A percentile compares a stretch with the other conserved stretches of the same genome.
Conservation (phyloP, 352 stramenopile species). For the Phytophthora sojae region DNA sequence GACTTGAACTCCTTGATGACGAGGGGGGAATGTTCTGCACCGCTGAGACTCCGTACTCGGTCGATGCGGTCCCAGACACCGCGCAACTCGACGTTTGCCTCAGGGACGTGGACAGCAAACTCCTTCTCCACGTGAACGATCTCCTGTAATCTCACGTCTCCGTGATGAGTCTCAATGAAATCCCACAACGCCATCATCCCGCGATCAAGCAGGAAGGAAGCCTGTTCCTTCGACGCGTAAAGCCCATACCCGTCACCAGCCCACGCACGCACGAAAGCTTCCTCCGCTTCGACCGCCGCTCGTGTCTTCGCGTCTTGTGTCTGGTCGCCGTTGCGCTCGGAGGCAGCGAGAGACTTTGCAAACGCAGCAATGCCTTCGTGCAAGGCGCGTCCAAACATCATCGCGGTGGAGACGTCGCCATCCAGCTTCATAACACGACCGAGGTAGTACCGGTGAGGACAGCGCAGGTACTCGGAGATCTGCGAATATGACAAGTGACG, state of each 20-base stretch:
- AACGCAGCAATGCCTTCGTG: slow-evolving; percentile 78
- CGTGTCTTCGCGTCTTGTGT: slow-evolving; percentile 22
- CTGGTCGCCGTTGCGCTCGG: slow-evolving; percentile 9
- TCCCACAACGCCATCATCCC: slow-evolving; percentile 45
- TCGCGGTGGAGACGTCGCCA: slow-evolving; percentile 53
- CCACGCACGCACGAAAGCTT: slow-evolving; percentile 42
- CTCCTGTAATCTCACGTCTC: slow-evolving; percentile 27
- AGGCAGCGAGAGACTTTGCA: slow-evolving; percentile 32
- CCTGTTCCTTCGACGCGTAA: slow-evolving; percentile 52
- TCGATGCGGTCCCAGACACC: slow-evolving; percentile 88
- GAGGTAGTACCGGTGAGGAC: slow-evolving; percentile 83
- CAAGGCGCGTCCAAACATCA: slow-evolving; percentile 79
- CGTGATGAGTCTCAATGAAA: slow-evolving; percentile 54
- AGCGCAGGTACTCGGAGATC: slow-evolving; percentile 82
- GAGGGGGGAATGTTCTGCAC: slow-evolving; percentile 19
- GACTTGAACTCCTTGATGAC: slow-evolving; percentile 90
- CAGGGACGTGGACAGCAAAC: slow-evolving; percentile 61
- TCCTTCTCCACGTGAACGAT: slow-evolving; percentile 70
- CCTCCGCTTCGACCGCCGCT: slow-evolving; percentile 25
- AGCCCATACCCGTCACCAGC: slow-evolving; percentile 38
- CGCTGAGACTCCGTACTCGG: slow-evolving; percentile 9
- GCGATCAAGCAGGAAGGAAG: slow-evolving; percentile 44
- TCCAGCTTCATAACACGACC: slow-evolving; percentile 69
- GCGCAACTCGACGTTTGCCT: slow-evolving; percentile 61
- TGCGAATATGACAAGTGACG: slow-evolving; percentile 84